Percentiles rank a stretch among this genome's conserved stretches.
phyloP scores from a whole-genome alignment of 2,329 filamentous ascomycete species.

The Pseudomassariella vexata region DNA sequence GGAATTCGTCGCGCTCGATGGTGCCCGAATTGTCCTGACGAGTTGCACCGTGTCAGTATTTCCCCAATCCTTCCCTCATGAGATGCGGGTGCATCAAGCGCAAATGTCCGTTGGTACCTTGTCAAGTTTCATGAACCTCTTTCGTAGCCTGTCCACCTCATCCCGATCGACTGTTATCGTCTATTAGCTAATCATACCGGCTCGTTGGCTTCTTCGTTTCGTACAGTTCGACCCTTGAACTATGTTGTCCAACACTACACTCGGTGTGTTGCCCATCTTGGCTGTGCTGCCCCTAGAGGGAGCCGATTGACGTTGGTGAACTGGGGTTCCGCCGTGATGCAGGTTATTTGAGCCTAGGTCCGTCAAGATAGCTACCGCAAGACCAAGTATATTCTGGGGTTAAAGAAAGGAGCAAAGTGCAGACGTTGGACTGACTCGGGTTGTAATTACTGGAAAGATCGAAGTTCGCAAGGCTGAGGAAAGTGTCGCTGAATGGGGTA shows the following conservation, averaged over 20 bases:
- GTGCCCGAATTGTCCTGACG: conserved; percentile 97
- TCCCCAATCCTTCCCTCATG: no score
- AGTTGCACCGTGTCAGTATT: conserved; percentile 7
- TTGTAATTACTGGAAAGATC: no score
- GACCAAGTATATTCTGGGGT: no score
- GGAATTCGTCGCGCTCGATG: conserved; percentile 97
- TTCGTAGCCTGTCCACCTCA: conserved; percentile 90
- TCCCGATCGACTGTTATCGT: conserved; percentile 84
- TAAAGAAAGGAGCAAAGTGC: no score
- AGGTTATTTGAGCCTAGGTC: no score
- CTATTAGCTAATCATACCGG: conserved; percentile 1
- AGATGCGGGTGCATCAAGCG: no score
- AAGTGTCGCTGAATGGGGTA: no score
- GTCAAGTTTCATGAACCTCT: conserved; percentile 98
- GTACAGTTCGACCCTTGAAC: conserved; percentile 94
- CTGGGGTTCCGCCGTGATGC: background rate
- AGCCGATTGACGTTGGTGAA: conserved; percentile 6
- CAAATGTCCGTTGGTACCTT: no score
- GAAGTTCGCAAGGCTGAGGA: no score
- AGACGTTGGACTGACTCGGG: no score
- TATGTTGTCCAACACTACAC: conserved; percentile 84
- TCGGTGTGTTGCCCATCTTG: conserved; percentile 64
- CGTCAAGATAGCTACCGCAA: no score
- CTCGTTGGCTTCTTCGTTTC: conserved; percentile 21
- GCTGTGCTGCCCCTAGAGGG: conserved; percentile 13